phyloP scores from a whole-genome alignment of 495 filamentous ascomycete species.

The Cladorrhinum samala region DNA sequence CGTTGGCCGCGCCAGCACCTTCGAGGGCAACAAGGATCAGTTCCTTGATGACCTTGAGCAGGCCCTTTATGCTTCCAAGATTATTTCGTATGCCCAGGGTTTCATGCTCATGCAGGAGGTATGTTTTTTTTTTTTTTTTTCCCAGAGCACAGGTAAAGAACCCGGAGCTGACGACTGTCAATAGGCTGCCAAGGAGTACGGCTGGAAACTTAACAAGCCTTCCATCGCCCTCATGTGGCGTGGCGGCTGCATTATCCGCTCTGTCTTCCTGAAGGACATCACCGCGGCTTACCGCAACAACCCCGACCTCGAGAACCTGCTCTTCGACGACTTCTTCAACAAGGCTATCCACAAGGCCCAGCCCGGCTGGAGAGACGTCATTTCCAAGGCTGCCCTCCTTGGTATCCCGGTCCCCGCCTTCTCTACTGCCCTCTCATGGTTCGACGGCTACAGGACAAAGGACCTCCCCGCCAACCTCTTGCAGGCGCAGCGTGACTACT shows the following conservation, averaged over 20 bases:
- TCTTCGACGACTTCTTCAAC: constrained; percentile 99
- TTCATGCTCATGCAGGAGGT: constrained; percentile 99
- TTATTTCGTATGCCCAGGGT: constrained; percentile 98
- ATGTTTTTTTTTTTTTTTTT: constrained; percentile 35
- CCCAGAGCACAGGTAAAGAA: too few relatives aligned
- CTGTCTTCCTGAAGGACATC: constrained; percentile 99
- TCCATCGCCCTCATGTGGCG: constrained; percentile 99
- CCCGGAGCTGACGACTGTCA: constrained; percentile 18
- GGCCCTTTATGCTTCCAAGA: constrained; percentile 98
- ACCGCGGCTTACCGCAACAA: constrained; percentile 91
- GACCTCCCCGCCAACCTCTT: constrained; percentile 95
- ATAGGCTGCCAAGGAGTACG: constrained; percentile 86
- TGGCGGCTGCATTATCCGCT: constrained; percentile 99
- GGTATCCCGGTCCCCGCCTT: constrained; percentile 95
- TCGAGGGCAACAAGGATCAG: constrained; percentile 82
- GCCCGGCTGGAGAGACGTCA: constrained; percentile 89
- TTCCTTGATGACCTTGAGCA: constrained; percentile 97
- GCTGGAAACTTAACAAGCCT: constrained; percentile 99
- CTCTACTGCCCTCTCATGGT: constrained; percentile 93
- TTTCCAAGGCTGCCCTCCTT: constrained; percentile 83
- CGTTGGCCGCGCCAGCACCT: constrained; percentile 67
- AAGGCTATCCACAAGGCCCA: constrained; percentile 96
- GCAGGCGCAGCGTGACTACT: constrained; percentile 99
- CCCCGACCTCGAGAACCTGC: constrained; percentile 93
- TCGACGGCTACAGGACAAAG: constrained; percentile 94